Evolutionary conservation across 1,284 basidiomycete species (phyloP), one percentile per base, ranked within the genome.

Genomic region (Moniliophthora roreri): DNA sequence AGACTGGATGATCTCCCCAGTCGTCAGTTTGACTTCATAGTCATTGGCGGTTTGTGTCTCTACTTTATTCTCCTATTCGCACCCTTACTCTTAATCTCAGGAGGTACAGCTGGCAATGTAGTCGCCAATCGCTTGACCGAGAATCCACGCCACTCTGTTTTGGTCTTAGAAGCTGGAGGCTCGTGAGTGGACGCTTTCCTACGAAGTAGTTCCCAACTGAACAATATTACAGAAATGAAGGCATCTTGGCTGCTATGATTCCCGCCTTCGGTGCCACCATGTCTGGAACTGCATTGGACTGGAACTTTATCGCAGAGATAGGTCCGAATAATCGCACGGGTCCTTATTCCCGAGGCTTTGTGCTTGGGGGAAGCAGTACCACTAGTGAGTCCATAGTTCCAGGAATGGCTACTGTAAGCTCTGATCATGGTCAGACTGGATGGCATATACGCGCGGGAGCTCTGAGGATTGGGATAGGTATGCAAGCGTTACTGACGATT

Each of bases 361-460:
- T 62, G 26, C 55, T 65, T 2, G 65, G 63, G 5, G 65, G 65
- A 9, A 60, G 55, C 20, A 63, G 59, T 36, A 57, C 60, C 11
- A 56, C 62, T 37, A 66, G 63, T 63, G 44, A 47, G 65, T 60
- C 18, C 16, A 24, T 48, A 16, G 23, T 7, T 34, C 37, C 8
- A 24, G 28, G 8, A 8, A 20, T 23, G 10, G 13, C 32, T 10
- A 10, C 34, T 18, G 28, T 32, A 7, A 24, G 28, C 11, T 32
- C 28, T 9, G 20, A 24, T 23, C 26, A 13, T 41, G 48, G 13
- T 28, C 38, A 75, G 72, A 76, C 50, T 69, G 63, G 45, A 61
- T 73, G 50, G 59, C 67, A 5, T 73, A 72, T 57, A 69, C 65
- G 4, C 68, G 70, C 36, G 75, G 73, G 10, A 67, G 72, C 2